Evolutionary conservation across 345 rosid genomes (phyloP).

Genomic region (Ceriops decandra): DNA sequence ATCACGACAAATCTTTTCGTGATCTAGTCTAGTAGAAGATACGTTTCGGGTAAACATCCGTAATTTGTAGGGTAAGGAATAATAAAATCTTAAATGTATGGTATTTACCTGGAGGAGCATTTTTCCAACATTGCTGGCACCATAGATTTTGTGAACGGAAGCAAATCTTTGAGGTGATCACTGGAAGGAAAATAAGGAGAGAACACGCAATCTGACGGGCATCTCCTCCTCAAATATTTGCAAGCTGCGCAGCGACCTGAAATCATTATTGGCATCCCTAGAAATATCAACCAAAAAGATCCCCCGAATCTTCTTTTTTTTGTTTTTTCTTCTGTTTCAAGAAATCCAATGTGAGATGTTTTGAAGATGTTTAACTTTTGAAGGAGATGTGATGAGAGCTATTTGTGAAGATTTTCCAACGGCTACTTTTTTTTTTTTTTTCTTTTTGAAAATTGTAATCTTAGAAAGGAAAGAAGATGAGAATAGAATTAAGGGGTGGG

Average conservation of each 20-base stretch:
- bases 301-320: neutral
- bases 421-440: slow-evolving; percentile 20
- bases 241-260: slow-evolving; percentile 57
- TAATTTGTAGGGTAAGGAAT: too few species aligned
- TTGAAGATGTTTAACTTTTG: too few species aligned
- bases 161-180: slow-evolving; percentile 53
- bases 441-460: neutral
- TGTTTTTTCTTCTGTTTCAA: neutral
- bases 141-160: slow-evolving; percentile 58
- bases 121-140: slow-evolving; percentile 70
- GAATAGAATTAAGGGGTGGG: neutral
- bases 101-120: slow-evolving; percentile 59
- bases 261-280: slow-evolving; percentile 11
- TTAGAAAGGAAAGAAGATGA: slow-evolving; percentile 18
- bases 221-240: slow-evolving; percentile 66
- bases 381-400: too few species aligned
- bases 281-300: slow-evolving; percentile 9
- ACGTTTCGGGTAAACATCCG: too few species aligned
- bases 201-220: slow-evolving; percentile 61
- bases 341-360: slow-evolving; percentile 4
- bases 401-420: slow-evolving; percentile 23
- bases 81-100: too few species aligned
- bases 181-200: slow-evolving; percentile 56
- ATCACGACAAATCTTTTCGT: too few species aligned
- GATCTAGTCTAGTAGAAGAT: too few species aligned